Evolutionary conservation across 148 eudicot species (phyloP).

Genomic region (Fallopia convolvulus): DNA sequence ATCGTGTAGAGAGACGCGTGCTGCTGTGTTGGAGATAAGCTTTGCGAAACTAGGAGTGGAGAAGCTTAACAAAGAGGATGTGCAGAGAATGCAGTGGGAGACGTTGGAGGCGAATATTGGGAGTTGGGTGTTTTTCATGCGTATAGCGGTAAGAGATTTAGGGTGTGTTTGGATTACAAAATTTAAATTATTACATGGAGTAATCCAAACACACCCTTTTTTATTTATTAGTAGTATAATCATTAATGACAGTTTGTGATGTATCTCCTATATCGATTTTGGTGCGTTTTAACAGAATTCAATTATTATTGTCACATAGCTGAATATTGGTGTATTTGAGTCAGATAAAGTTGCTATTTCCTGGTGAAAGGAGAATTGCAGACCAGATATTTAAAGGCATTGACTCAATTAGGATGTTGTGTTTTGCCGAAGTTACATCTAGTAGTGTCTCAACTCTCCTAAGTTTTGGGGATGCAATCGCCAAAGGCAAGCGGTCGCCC

Average conservation of each 20-base stretch:
- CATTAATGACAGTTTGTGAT: not conserved
- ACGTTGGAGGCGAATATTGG: conserved; percentile 89
- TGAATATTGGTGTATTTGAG: not conserved
- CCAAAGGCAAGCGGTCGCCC: conserved; percentile 91
- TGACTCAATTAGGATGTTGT: conserved; percentile 55
- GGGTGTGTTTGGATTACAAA: too few species aligned
- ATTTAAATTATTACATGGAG: too few species aligned
- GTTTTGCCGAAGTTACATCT: conserved; percentile 73
- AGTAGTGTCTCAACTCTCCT: conserved; percentile 62
- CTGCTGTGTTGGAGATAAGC: conserved; percentile 62
- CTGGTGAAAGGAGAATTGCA: conserved; percentile 67
- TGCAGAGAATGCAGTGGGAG: conserved; percentile 98
- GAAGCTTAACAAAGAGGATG: conserved; percentile 85
- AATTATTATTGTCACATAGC: too few species aligned
- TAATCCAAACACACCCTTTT: not conserved
- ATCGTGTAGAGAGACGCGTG: conserved; percentile 59
- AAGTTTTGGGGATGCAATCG: conserved; percentile 96
- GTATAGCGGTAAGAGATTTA: conserved; percentile 53
- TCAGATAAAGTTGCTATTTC: conserved; percentile 80
- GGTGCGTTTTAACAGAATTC: too few species aligned
- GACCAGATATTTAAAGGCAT: conserved; percentile 65
- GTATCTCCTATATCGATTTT: too few species aligned
- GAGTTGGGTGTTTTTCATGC: conserved; percentile 90
- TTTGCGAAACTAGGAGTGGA: conserved; percentile 87
- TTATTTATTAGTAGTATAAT: not conserved